Base-by-base conservation (phyloP, 148 eudicot genomes). In the Selenicereus undatus region DNA sequence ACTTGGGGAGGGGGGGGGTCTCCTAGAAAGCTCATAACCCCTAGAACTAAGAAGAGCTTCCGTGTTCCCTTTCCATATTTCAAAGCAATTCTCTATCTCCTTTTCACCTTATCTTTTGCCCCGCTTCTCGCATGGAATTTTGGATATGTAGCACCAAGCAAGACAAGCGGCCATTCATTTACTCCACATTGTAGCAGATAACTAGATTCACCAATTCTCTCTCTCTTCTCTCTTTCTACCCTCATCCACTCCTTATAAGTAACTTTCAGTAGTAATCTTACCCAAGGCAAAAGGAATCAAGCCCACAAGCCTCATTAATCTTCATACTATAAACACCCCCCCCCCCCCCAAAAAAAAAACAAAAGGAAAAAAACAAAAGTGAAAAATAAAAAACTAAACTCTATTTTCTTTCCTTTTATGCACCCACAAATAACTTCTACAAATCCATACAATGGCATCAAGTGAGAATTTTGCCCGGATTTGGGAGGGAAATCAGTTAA, bases 141-240 rank as follows among this genome's bases (percentile, higher is more conserved):
- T 54, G 62, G 78, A 74, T 73, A 81, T 84, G 86, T 32, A 32
- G 84, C 74, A 78, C 35, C 51, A 74, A 74, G 32, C 32, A 32
- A 84, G 30, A 39, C 71, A n/a, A 74, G 81, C 68, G 52, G 78
- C 78, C 83, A 81, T 62, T 78, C 86, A 17, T 74, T 78, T 62
- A 72, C 32, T 30, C 79, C 60, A 35, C 79, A 74, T 81, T 81
- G 52, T 78, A 8, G 39, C 79, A 30, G 81, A 84, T 81, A 84
- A 78, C 8, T 71, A 81, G 86, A 84, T 84, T 84, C 86, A 74
- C 86, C 86, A 81, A 81, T 84, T 79, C 86, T 81, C 69, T 21
- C 62, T 50, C 83, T 71, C 54, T 52, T 45, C 75, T 45, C 54
- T 69, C 78, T 8, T 24, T 30, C 20, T 35, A 21, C 78, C 9